phyloP scores from a whole-genome alignment of 2,329 filamentous ascomycete genomes.

The Pseudocercospora musae region DNA sequence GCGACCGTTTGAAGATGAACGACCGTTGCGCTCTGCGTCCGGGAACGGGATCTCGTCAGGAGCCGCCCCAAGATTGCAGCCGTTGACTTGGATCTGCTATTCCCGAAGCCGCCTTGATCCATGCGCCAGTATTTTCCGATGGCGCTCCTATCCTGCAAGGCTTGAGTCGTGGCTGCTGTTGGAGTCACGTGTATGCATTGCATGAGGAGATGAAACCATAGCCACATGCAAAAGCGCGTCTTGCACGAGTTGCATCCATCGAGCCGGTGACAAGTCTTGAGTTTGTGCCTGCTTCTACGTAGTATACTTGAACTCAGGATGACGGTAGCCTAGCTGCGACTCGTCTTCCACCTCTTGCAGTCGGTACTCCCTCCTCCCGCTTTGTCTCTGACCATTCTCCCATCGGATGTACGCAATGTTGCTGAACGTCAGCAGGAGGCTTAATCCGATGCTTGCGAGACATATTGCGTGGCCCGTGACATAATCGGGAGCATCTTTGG shows the following conservation, averaged over 20 bases:
- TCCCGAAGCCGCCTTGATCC: not conserved
- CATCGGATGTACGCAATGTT: conserved; percentile 41
- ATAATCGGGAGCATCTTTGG: conserved; percentile 42
- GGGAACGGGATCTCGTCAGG: not conserved
- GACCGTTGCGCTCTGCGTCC: not conserved
- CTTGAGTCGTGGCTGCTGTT: not conserved
- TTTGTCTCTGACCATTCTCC: conserved; percentile 41
- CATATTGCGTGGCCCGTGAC: conserved; percentile 43
- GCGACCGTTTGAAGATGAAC: not conserved
- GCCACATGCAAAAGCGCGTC: not conserved
- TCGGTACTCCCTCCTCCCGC: conserved; percentile 39
- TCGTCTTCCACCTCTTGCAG: conserved; percentile 32
- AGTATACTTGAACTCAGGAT: conserved; percentile 43
- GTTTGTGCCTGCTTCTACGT: conserved; percentile 3
- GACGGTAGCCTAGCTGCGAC: conserved; percentile 39
- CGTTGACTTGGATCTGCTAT: conserved; percentile 1
- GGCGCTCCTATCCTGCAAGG: not conserved
- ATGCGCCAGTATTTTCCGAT: not conserved
- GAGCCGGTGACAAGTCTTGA: not conserved
- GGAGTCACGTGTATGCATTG: not conserved
- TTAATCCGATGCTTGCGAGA: conserved; percentile 40
- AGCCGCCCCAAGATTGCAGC: not conserved
- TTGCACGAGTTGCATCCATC: not conserved
- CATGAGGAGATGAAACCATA: not conserved
- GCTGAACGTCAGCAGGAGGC: conserved; percentile 31